Evolutionary conservation across 2,329 filamentous ascomycete species (phyloP), one percentile per base, ranked within the genome.

Genomic region (Colletotrichum truncatum): DNA sequence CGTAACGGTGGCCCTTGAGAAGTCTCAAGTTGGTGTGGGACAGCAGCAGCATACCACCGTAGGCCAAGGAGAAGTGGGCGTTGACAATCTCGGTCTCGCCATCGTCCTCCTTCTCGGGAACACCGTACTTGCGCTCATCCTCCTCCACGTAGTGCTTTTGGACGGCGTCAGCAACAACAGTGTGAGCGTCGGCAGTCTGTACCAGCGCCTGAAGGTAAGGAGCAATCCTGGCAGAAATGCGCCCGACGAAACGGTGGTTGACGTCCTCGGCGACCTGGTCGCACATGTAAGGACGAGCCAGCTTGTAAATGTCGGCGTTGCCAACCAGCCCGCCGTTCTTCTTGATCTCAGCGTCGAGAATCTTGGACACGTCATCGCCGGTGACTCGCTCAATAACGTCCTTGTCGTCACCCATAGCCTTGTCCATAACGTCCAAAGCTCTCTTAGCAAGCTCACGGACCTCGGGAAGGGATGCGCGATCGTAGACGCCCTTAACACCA

Each of bases 31-130:
- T 98, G 70, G 96, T 98, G 82, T 98, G 96, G 5, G 94, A 98
- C 21, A 99, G 87, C 67, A 99, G 84, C 70, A 99, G 88, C 94
- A 98, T 98, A 74, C 96, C 96, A 77, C 96, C 96, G 74, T 99
- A 99, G 49, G 94, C 96, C 23, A 99, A 88, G 18, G 96, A 99
- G 83, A 99, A 99, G 76, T 96, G 92, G 46, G 96, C 95, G 73
- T 99, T 98, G 76, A 99, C 96, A 75, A 99, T 97, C 80, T 98
- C 96, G 21, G 91, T 85, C 81, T 99, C 96, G 65, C 94, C 94
- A 66, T 97, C 93, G 66, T 98, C 93, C 67, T 96, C 93, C 78
- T 94, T 92, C 69, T 93, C 85, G 2, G 94, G 93, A 57, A 91
- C 89, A 69, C 94, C 95, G 72, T 89, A 97, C 75, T 93, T 96